These are phyloP conservation scores for Colletotrichum trifolii DNA, from an alignment of 2,329 filamentous ascomycete genomes.

Conservation along the genomic window DNA sequence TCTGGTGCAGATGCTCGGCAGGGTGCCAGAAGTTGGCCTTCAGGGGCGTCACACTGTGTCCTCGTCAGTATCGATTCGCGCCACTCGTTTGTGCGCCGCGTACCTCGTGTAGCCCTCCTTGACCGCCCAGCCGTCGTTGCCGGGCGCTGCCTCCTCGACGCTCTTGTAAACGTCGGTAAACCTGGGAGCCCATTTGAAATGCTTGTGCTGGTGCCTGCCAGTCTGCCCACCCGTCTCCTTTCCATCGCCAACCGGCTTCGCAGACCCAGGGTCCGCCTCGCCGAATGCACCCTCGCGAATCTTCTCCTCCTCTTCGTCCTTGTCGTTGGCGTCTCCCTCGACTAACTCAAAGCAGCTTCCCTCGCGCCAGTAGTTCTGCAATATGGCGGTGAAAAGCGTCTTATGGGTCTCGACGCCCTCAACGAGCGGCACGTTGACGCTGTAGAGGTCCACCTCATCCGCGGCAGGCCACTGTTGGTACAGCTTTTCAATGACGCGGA, in stretches of 20 bases:
- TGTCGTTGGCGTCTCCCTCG: constrained; percentile 71
- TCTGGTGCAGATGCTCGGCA: constrained; percentile 68
- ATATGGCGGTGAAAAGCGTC: constrained; percentile 84
- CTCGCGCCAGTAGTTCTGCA: constrained; percentile 91
- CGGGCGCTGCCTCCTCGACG: constrained; percentile 81
- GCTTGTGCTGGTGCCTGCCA: constrained; percentile 74
- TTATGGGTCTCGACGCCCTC: constrained; percentile 77
- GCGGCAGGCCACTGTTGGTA: constrained; percentile 78
- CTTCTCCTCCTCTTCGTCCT: constrained; percentile 76
- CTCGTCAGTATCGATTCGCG: constrained; percentile 21
- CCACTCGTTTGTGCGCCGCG: constrained; percentile 40
- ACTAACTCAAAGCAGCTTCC: constrained; percentile 89
- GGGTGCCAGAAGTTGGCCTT: constrained; percentile 93
- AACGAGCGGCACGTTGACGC: constrained; percentile 88
- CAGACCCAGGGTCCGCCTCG: constrained; percentile 45
- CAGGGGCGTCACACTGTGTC: constrained; percentile 82
- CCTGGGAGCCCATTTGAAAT: constrained; percentile 94
- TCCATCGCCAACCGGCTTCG: not conserved
- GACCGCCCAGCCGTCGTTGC: constrained; percentile 94
- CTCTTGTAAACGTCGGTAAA: constrained; percentile 89
- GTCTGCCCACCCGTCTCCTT: constrained; percentile 46
- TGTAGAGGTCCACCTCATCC: constrained; percentile 82
- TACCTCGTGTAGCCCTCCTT: constrained; percentile 88
- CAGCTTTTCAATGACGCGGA: constrained; percentile 83
- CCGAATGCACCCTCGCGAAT: constrained; percentile 75